Base-by-base conservation (phyloP, 2,329 filamentous ascomycete genomes). In the Didymella lethalis region DNA sequence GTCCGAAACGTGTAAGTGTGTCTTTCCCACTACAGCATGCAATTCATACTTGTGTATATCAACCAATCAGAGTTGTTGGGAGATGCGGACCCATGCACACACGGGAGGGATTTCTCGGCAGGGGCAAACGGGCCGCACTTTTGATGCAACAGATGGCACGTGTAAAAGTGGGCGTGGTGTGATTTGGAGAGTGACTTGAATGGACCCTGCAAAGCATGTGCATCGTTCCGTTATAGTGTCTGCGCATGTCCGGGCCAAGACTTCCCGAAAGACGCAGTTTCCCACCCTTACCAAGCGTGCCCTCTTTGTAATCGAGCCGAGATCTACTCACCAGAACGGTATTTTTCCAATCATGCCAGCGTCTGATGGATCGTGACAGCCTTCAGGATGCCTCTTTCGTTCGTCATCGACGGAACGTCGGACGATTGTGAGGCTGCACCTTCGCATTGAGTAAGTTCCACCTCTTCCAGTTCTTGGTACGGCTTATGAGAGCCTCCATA, bases 401-500 rank as follows among this genome's bases (percentile, higher is more conserved):
- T 31, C 10, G 49, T n/a, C 29, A 54, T 26, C n/a, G 50, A 57
- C 20, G 28, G 20, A 16, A 59, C 32, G 26, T 63, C 53, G 10
- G 57, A 49, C 26, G 54, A 34, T n/a, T 48, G 48, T 16, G 50
- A 62, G 23, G 50, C 38, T n/a, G 48, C 40, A 18, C 48, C 28
- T n/a, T 64, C 63, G 31, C 54, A 48, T 0, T 45, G 56, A 1
- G 66, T 65, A 7, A 70, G 60, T 45, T 70, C 67, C n/a, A 70
- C 23, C 38, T 70, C 67, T 18, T 68, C 66, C 34, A 67, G 55
- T 38, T 68, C 64, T 29, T 57, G 45, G 55, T 70, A 67, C 18
- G 62, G 64, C 32, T 63, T 65, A 28, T 62, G 57, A 14, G 36
- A 36, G 14, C 38, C 8, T 6, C 38, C 45, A 23, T 45, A 46